Percentiles rank a stretch among this genome's conserved stretches.
Evolutionary conservation across 2,329 filamentous ascomycete species (phyloP).

Genomic region (Cercospora canescens): DNA sequence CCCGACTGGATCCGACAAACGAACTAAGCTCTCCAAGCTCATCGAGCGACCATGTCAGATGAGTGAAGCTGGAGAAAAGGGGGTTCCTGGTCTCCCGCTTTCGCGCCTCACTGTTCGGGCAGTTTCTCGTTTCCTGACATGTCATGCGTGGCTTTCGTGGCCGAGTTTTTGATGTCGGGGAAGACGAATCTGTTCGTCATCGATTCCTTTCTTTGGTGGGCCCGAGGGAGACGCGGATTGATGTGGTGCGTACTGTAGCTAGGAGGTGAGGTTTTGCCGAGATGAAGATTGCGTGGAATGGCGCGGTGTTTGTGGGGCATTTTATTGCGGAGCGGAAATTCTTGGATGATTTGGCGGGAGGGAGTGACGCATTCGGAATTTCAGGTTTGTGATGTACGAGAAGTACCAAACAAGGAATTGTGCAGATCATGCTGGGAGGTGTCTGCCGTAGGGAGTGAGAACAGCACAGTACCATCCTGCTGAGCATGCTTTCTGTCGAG

Average conservation of each 20-base stretch:
- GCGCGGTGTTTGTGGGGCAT: background rate
- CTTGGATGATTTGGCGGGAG: background rate
- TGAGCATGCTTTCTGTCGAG: no score
- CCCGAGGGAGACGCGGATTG: background rate
- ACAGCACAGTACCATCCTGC: no score
- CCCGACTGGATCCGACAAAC: background rate
- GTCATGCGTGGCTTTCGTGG: no score
- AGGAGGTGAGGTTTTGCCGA: background rate
- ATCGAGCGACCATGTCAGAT: background rate
- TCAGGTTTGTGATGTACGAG: no score
- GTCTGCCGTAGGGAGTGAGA: no score
- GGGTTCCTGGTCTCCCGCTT: background rate
- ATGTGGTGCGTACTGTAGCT: background rate
- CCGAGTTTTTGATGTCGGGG: background rate
- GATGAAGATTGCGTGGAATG: background rate
- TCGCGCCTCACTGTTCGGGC: background rate
- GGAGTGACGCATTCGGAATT: no score
- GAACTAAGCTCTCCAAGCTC: background rate
- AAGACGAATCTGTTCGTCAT: background rate
- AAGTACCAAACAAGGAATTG: no score
- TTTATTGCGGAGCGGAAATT: background rate
- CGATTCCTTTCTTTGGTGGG: background rate
- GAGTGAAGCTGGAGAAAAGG: background rate
- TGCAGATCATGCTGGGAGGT: no score
- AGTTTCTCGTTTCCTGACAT: background rate